These are phyloP conservation scores for Eucalyptus erythrocorys DNA, from an alignment of 345 rosid species.

Conservation along the genomic window DNA sequence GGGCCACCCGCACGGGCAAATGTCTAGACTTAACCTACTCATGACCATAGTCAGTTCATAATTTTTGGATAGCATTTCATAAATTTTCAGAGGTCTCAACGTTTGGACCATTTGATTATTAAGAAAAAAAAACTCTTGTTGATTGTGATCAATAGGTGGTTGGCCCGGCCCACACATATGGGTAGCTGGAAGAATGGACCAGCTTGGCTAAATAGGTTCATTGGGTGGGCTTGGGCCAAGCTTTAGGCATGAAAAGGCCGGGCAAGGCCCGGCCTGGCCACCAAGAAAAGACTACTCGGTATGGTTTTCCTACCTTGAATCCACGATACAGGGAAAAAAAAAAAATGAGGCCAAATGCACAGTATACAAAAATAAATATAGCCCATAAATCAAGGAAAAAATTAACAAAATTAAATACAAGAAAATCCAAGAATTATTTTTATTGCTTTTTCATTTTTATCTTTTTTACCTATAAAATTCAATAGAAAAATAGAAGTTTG, in stretches of 20 bases:
- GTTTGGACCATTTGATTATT: rapidly evolving
- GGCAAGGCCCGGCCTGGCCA: background rate
- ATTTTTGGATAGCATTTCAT: rapidly evolving
- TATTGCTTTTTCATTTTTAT: background rate
- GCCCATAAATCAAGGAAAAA: background rate
- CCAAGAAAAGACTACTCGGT: background rate
- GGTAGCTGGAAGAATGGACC: background rate
- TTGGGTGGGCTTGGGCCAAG: background rate
- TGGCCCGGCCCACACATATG: background rate
- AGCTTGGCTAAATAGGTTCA: background rate
- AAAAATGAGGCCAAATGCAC: background rate
- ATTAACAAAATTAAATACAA: background rate
- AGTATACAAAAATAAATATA: background rate
- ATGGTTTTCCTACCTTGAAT: background rate
- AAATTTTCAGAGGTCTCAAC: rapidly evolving
- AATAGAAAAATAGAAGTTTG: background rate
- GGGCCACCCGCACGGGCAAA: background rate
- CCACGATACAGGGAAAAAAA: background rate
- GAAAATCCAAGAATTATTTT: background rate
- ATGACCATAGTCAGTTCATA: background rate
- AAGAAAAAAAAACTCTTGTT: background rate
- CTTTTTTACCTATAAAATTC: background rate
- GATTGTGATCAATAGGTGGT: background rate
- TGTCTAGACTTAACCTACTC: background rate
- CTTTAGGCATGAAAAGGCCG: background rate